A percentile compares a stretch with the other conserved stretches of the same genome.
Conservation (phyloP, 441 rosid genomes). For the Caryocar brasiliense region DNA sequence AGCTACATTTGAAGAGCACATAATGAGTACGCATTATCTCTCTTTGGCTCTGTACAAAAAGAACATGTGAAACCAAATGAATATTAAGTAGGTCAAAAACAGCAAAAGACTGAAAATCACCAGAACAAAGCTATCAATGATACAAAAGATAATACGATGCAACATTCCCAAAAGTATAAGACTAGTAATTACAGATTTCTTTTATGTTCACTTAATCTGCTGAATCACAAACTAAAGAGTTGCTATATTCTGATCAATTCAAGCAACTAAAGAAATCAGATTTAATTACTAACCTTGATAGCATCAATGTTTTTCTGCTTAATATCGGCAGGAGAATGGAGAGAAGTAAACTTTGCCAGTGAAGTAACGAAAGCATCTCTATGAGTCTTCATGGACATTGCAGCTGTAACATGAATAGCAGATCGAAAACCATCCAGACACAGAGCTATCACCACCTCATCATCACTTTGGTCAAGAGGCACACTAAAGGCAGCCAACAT, state of each 20-base stretch:
- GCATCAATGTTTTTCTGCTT: constrained; percentile 89
- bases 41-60: not conserved
- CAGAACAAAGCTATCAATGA: too few relatives aligned
- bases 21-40: not conserved
- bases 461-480: constrained; percentile 96
- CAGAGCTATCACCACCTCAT: constrained; percentile 57
- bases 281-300: constrained; percentile 57
- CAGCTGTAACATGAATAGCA: constrained; percentile 95
- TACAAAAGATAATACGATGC: too few relatives aligned
- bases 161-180: too few relatives aligned
- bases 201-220: too few relatives aligned
- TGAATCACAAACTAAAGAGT: too few relatives aligned
- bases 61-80: too few relatives aligned
- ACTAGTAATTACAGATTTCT: too few relatives aligned
- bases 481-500: constrained; percentile 99
- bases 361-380: constrained; percentile 99
- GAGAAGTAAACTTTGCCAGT: constrained; percentile 91
- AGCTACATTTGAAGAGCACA: too few relatives aligned
- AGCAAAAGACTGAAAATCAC: too few relatives aligned
- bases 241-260: not conserved
- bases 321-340: constrained; percentile 96
- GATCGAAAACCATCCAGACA: constrained; percentile 91
- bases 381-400: constrained; percentile 97
- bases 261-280: not conserved
- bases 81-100: too few relatives aligned